These are phyloP conservation scores for Tarenaya hassleriana DNA, from an alignment of 345 rosid genomes.

Conservation along the genomic window DNA sequence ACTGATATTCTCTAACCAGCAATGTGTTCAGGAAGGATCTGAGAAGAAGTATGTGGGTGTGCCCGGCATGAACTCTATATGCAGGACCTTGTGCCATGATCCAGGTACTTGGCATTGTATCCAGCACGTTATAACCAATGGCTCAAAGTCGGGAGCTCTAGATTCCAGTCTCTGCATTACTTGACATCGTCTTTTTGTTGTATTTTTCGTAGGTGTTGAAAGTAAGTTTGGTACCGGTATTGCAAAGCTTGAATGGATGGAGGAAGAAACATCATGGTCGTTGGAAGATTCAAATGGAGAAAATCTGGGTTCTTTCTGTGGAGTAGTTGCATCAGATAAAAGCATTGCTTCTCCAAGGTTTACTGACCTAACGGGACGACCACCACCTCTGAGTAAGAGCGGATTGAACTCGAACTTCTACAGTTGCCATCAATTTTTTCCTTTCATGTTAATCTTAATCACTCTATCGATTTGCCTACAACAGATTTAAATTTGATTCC, in stretches of 20 bases:
- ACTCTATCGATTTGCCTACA: slow-evolving; percentile 19
- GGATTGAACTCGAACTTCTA: slow-evolving; percentile 5
- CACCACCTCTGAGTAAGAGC: slow-evolving; percentile 59
- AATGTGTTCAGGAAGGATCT: slow-evolving; percentile 39
- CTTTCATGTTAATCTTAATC: slow-evolving; percentile 3
- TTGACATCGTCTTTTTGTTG: neutral
- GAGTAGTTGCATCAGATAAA: slow-evolving; percentile 70
- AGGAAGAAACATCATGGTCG: slow-evolving; percentile 49
- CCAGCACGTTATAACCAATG: neutral
- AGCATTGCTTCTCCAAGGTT: slow-evolving; percentile 56
- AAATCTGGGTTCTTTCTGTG: slow-evolving; percentile 51
- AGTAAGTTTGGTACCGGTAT: slow-evolving; percentile 57
- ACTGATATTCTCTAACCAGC: neutral
- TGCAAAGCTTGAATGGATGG: slow-evolving; percentile 66
- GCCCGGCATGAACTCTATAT: slow-evolving; percentile 79
- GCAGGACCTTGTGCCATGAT: slow-evolving; percentile 54
- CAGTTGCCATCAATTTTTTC: neutral
- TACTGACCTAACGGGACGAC: slow-evolving; percentile 46
- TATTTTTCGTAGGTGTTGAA: slow-evolving; percentile 48
- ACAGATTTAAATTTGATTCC: slow-evolving; percentile 56
- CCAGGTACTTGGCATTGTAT: slow-evolving; percentile 37
- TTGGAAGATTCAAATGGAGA: slow-evolving; percentile 55
- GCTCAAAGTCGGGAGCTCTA: slow-evolving; percentile 8
- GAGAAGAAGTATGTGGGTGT: slow-evolving; percentile 67
- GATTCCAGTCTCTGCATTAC: neutral